A percentile compares a stretch with the other conserved stretches of the same genome.
Conservation (phyloP, 257 asterid genomes). For the Eustoma russellianum region DNA sequence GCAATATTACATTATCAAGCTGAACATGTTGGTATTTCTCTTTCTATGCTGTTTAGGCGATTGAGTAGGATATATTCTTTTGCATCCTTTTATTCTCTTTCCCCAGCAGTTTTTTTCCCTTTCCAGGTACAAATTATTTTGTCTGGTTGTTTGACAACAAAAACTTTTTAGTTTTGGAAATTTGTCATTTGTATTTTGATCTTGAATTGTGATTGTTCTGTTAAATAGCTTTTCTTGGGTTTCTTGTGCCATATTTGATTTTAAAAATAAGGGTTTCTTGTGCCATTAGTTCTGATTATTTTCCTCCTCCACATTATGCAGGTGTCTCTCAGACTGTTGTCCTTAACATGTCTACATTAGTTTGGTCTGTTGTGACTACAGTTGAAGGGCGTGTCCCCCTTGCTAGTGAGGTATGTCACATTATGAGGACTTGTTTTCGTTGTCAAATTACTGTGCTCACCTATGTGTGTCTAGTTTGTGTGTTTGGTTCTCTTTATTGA, state of each 20-base stretch:
- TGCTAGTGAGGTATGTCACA: constrained; percentile 83
- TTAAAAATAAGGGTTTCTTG: too few species aligned
- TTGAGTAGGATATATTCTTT: too few species aligned
- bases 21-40: background rate
- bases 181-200: background rate
- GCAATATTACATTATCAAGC: background rate
- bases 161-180: background rate
- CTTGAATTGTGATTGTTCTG: background rate
- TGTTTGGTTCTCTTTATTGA: too few species aligned
- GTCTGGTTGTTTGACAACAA: background rate
- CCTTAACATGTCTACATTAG: constrained; percentile 90
- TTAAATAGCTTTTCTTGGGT: background rate
- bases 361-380: constrained; percentile 80
- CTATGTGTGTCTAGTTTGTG: background rate
- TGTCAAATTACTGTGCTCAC: background rate
- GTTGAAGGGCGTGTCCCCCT: constrained; percentile 90
- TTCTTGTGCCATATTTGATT: background rate
- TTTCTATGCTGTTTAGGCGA: background rate
- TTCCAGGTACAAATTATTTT: background rate
- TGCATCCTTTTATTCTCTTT: too few species aligned
- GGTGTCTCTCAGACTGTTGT: constrained; percentile 89
- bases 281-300: background rate
- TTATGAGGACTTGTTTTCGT: constrained; percentile 4
- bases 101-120: background rate
- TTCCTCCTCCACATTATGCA: constrained; percentile 30